Conservation (phyloP, 73 alveolate genomes). For the Breviolum minutum region DNA sequence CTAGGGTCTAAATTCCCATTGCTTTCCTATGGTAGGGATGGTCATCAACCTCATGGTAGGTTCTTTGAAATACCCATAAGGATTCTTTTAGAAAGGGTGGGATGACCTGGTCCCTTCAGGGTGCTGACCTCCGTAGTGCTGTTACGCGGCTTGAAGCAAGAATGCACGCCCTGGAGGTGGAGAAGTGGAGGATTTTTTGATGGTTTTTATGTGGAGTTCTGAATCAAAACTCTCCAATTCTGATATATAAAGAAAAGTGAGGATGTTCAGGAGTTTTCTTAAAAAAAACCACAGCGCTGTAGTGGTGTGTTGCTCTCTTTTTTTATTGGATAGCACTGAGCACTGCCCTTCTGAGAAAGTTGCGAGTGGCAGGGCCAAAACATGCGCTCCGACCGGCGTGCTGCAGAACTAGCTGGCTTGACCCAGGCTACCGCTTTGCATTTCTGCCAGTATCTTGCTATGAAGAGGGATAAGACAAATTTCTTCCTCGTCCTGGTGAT, state of each 20-base stretch:
- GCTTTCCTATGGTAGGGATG: no score
- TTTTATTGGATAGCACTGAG: not conserved
- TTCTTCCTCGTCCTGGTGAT: no score
- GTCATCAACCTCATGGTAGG: no score
- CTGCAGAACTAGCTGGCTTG: slow-evolving; percentile 85
- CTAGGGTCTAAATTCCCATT: no score
- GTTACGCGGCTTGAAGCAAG: slow-evolving; percentile 87
- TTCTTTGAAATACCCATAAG: no score
- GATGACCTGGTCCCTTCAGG: not conserved
- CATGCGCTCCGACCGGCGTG: slow-evolving; percentile 92
- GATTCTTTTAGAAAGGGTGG: no score
- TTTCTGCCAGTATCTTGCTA: no score
- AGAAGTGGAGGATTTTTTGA: not conserved
- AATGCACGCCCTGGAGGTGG: slow-evolving; percentile 79
- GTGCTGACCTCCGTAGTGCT: slow-evolving; percentile 65
- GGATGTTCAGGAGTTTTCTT: not conserved
- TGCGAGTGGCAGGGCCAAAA: slow-evolving; percentile 40
- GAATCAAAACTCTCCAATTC: not conserved
- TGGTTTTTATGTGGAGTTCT: not conserved
- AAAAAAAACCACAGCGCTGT: not conserved
- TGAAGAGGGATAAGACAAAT: no score
- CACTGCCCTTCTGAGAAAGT: no score
- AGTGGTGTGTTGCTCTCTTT: not conserved
- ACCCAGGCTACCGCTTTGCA: slow-evolving; percentile 33
- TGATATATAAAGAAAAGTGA: not conserved